Percentiles rank a stretch among this genome's conserved stretches.
Evolutionary conservation across 2,329 filamentous ascomycete species (phyloP).

Genomic region (Fusarium cicatricum): DNA sequence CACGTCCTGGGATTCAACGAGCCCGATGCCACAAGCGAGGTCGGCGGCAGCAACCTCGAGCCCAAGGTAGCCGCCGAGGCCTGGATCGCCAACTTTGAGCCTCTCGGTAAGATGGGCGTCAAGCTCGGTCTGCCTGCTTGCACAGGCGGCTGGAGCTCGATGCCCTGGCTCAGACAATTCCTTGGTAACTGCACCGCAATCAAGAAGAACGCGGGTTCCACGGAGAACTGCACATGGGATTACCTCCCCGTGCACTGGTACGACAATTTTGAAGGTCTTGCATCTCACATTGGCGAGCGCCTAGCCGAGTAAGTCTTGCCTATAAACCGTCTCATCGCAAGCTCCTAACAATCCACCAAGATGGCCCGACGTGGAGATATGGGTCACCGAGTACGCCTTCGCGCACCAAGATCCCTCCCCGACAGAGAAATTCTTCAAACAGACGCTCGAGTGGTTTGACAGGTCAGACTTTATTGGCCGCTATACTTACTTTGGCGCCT

Average conservation of each 20-base stretch:
- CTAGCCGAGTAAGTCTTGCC: constrained; percentile 44
- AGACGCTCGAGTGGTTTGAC: constrained; percentile 72
- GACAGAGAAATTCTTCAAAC: constrained; percentile 74
- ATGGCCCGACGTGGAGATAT: constrained; percentile 70
- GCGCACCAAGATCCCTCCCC: constrained; percentile 62
- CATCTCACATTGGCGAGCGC: constrained; percentile 68
- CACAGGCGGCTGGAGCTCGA: constrained; percentile 66
- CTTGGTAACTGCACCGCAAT: constrained; percentile 69
- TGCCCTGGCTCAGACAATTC: constrained; percentile 74
- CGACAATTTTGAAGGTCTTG: constrained; percentile 73
- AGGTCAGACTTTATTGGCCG: constrained; percentile 61
- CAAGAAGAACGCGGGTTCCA: constrained; percentile 53
- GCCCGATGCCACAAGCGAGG: constrained; percentile 66
- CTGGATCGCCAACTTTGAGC: constrained; percentile 77
- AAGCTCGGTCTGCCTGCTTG: constrained; percentile 76
- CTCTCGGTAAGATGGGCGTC: constrained; percentile 69
- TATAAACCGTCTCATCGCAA: not conserved
- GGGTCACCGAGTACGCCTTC: constrained; percentile 81
- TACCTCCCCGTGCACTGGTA: constrained; percentile 74
- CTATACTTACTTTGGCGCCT: constrained; percentile 81
- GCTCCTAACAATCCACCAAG: constrained; percentile 43
- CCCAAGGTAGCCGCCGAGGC: constrained; percentile 69
- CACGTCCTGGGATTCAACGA: constrained; percentile 84
- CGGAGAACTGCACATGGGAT: constrained; percentile 66
- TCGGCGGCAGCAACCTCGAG: constrained; percentile 69